Percentiles rank a stretch among this genome's conserved stretches.
These are phyloP conservation scores for Saccharomyces hybrid DNA, from an alignment of 1,139 yeast species.

Conservation along the genomic window DNA sequence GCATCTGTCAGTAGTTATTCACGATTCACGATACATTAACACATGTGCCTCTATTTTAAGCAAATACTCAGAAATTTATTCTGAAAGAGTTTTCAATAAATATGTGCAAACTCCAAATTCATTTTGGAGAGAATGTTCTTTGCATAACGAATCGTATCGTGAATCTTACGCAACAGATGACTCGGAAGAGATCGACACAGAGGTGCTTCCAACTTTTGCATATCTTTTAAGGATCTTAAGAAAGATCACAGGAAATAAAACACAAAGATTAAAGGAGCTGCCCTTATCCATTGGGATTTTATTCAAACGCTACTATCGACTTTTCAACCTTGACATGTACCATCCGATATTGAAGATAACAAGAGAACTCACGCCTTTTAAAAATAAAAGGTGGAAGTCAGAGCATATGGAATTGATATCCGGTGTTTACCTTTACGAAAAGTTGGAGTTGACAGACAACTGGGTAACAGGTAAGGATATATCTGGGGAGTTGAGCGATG, in stretches of 20 bases:
- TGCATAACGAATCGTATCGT: slow-evolving; percentile 13
- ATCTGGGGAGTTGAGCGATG: slow-evolving; percentile 65
- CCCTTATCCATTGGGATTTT: slow-evolving; percentile 31
- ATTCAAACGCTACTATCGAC: slow-evolving; percentile 26
- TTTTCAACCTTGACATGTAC: slow-evolving; percentile 59
- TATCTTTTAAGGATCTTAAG: slow-evolving; percentile 21
- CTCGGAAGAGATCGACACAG: slow-evolving; percentile 22
- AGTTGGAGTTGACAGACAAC: slow-evolving; percentile 65
- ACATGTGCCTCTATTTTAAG: slow-evolving; percentile 35
- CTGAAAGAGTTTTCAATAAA: slow-evolving; percentile 37
- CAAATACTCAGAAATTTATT: slow-evolving; percentile 32
- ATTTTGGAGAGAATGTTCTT: slow-evolving; percentile 38
- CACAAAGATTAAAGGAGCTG: slow-evolving; percentile 30
- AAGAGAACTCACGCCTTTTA: slow-evolving; percentile 79
- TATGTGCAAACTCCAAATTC: slow-evolving; percentile 38
- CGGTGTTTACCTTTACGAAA: slow-evolving; percentile 70
- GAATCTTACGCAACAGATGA: slow-evolving; percentile 6
- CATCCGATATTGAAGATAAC: slow-evolving; percentile 64
- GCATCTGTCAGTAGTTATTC: slow-evolving; percentile 60
- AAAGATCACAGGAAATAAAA: slow-evolving; percentile 27
- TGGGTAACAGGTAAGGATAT: slow-evolving; percentile 88
- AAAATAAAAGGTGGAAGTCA: slow-evolving; percentile 94
- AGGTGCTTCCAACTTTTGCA: slow-evolving; percentile 31
- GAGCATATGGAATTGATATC: slow-evolving; percentile 91
- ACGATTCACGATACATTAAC: slow-evolving; percentile 63